Percentiles rank a stretch among this genome's conserved stretches.
Conservation (phyloP, 306 rosid genomes). For the Phaseolus lunatus region DNA sequence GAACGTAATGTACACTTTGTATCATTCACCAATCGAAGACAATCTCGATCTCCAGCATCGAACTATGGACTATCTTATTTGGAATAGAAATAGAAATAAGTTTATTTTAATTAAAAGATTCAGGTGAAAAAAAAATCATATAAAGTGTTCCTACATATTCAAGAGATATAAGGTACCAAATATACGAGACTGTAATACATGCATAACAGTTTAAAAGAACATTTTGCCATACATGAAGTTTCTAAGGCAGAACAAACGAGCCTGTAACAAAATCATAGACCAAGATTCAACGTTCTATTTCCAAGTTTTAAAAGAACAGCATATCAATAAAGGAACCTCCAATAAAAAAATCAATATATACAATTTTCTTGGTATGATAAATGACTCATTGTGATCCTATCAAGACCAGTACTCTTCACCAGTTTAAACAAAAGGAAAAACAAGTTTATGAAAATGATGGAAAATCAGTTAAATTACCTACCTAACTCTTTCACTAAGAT, state of each 20-base stretch:
- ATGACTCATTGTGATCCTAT: slow-evolving; percentile 12
- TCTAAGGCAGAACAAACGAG: slow-evolving; percentile 23
- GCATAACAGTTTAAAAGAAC: not conserved
- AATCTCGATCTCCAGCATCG: not conserved
- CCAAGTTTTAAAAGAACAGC: not conserved
- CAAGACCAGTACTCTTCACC: slow-evolving; percentile 12
- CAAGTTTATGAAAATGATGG: slow-evolving; percentile 1
- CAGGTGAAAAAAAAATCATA: not conserved
- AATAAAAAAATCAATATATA: slow-evolving; percentile 39
- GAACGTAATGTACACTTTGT: not conserved
- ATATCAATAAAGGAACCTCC: slow-evolving; percentile 20
- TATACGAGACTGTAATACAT: not conserved
- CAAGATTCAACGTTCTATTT: not conserved
- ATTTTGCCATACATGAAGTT: not conserved
- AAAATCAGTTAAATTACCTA: slow-evolving; percentile 31
- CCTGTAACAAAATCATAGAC: not conserved
- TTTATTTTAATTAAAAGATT: not conserved
- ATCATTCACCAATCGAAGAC: not conserved
- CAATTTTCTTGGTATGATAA: slow-evolving; percentile 39
- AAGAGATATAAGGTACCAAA: not conserved
- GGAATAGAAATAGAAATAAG: not conserved
- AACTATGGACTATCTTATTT: not conserved
- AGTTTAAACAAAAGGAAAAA: slow-evolving; percentile 39
- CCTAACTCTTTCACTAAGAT: slow-evolving; percentile 37
- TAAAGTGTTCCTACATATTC: not conserved